phyloP scores from a whole-genome alignment of 148 eudicot species.

The Spergularia bocconei region DNA sequence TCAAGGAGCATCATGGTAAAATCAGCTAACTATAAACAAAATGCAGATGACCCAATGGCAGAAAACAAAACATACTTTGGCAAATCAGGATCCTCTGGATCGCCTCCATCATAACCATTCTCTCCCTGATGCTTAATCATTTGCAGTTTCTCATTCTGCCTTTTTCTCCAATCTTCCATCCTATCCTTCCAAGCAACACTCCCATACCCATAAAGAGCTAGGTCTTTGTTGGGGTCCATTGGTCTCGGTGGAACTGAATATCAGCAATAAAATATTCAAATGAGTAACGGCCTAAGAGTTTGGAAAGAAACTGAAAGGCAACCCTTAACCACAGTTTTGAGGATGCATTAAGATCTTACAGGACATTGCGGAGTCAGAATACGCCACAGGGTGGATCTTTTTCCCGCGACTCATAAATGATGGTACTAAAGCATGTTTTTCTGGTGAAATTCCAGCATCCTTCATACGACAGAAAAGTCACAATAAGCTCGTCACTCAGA shows the following conservation, averaged over 20 bases:
- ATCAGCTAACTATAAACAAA: background rate
- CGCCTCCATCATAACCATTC: slow-evolving; percentile 49
- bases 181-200: slow-evolving; percentile 97
- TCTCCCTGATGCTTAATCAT: slow-evolving; percentile 67
- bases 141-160: slow-evolving; percentile 72
- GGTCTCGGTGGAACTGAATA: slow-evolving; percentile 67
- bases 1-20: background rate
- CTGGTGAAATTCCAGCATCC: slow-evolving; percentile 69
- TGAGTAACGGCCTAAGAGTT: background rate
- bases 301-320: background rate
- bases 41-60: background rate
- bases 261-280: background rate
- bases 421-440: slow-evolving; percentile 72
- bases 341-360: slow-evolving; percentile 39
- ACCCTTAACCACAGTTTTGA: background rate
- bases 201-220: slow-evolving; percentile 90
- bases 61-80: slow-evolving; percentile 51
- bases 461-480: slow-evolving; percentile 18
- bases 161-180: slow-evolving; percentile 87
- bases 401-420: slow-evolving; percentile 51
- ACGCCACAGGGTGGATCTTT: slow-evolving; percentile 49
- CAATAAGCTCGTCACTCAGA: slow-evolving; percentile 4
- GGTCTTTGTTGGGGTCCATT: slow-evolving; percentile 86
- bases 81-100: slow-evolving; percentile 59
- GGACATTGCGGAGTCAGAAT: slow-evolving; percentile 51